Percentiles rank a stretch among this genome's conserved stretches.
These are phyloP conservation scores for Globisporangium abappressorium DNA, from an alignment of 352 stramenopile species.

Conservation along the genomic window DNA sequence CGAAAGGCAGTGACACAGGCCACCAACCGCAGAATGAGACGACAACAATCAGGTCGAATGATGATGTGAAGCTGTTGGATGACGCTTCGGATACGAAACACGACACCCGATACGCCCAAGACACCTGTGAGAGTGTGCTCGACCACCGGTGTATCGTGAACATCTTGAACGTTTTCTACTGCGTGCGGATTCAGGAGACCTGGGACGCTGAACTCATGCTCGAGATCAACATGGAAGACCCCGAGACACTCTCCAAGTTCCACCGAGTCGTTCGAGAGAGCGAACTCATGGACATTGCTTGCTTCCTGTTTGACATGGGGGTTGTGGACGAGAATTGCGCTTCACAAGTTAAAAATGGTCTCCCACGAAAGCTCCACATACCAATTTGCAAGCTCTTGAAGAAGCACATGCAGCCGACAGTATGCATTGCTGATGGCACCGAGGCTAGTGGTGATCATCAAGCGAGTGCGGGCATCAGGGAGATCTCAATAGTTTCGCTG, in stretches of 20 bases:
- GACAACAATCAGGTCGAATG: background rate
- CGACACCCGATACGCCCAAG: background rate
- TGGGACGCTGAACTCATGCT: slow-evolving; percentile 67
- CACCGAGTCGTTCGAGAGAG: slow-evolving; percentile 28
- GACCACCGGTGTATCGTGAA: slow-evolving; percentile 53
- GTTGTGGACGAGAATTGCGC: slow-evolving; percentile 16
- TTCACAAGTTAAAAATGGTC: slow-evolving; percentile 28
- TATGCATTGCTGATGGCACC: background rate
- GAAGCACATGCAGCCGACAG: slow-evolving; percentile 19
- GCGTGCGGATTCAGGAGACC: slow-evolving; percentile 51
- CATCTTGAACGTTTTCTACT: slow-evolving; percentile 51
- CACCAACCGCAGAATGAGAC: background rate
- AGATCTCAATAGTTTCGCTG: slow-evolving; percentile 10
- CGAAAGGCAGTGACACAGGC: background rate
- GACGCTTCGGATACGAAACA: background rate
- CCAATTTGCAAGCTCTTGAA: slow-evolving; percentile 29
- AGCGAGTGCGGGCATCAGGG: background rate
- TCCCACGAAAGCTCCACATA: slow-evolving; percentile 23
- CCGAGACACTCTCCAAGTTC: slow-evolving; percentile 36
- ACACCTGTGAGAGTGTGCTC: slow-evolving; percentile 28
- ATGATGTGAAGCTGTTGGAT: background rate
- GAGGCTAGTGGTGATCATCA: background rate
- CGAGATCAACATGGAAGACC: slow-evolving; percentile 53
- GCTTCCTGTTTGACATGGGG: slow-evolving; percentile 25
- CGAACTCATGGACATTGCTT: slow-evolving; percentile 31